phyloP scores from a whole-genome alignment of 345 rosid species.

The Jatropha curcas region DNA sequence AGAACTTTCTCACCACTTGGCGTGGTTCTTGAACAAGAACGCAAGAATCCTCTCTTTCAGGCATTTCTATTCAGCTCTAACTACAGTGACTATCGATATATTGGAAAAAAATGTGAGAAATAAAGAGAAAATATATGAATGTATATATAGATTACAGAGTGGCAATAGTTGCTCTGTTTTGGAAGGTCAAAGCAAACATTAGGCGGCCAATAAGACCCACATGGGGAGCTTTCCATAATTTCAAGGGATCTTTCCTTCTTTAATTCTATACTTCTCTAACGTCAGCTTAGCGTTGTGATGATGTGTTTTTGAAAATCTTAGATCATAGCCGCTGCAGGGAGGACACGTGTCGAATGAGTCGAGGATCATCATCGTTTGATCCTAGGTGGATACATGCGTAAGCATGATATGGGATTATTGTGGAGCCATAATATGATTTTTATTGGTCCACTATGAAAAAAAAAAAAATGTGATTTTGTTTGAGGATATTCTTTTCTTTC shows the following conservation, averaged over 20 bases:
- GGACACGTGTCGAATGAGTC: conserved; percentile 22
- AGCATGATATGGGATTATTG: background rate
- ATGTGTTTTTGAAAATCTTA: conserved; percentile 9
- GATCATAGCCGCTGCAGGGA: conserved; percentile 14
- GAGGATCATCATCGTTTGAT: background rate
- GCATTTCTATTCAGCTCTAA: background rate
- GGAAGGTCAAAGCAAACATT: conserved; percentile 46
- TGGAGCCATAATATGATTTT: background rate
- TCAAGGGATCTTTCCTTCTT: background rate
- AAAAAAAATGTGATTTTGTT: background rate
- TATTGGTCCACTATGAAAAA: background rate
- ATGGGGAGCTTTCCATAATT: conserved; percentile 24
- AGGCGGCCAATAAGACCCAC: conserved; percentile 49
- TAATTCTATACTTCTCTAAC: background rate
- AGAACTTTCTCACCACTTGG: conserved; percentile 64
- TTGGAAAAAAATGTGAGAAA: background rate
- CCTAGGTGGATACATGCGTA: background rate
- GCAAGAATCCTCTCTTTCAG: conserved; percentile 2
- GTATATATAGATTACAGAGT: conserved; percentile 1
- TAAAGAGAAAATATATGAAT: background rate
- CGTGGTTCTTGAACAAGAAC: conserved; percentile 40
- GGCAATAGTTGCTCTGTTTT: background rate
- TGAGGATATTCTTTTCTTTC: background rate
- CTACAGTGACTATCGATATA: no score
- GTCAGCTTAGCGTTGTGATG: conserved; percentile 46